These are phyloP conservation scores for Trichophyton mentagrophytes DNA, from an alignment of 2,329 filamentous ascomycete species.

Conservation along the genomic window DNA sequence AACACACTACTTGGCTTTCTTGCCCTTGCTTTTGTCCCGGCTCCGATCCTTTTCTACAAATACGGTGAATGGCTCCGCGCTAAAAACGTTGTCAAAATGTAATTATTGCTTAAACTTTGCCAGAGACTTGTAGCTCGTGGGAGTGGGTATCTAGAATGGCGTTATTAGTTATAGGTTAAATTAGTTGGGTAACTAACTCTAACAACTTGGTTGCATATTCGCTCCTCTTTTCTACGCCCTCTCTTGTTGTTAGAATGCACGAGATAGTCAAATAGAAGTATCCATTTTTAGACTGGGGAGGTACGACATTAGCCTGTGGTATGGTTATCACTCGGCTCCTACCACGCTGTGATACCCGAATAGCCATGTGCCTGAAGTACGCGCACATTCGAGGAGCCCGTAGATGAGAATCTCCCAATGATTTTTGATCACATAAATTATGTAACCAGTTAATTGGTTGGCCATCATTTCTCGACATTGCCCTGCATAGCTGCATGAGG, in stretches of 20 bases:
- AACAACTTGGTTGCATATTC: not conserved
- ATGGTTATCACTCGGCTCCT: not conserved
- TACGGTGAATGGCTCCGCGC: conserved; percentile 34
- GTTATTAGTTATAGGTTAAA: not conserved
- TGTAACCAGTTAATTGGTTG: not conserved
- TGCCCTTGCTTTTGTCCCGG: conserved; percentile 31
- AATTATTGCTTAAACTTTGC: not conserved
- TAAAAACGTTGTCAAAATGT: not conserved
- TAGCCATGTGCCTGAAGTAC: not conserved
- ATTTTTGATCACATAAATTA: not conserved
- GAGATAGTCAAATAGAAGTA: not conserved
- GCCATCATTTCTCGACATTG: not conserved
- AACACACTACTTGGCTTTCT: conserved; percentile 33
- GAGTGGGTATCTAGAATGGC: not conserved
- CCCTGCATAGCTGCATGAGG: not conserved
- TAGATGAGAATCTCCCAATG: not conserved
- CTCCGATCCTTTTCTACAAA: conserved; percentile 40
- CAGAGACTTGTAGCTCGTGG: not conserved
- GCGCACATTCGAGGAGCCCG: not conserved
- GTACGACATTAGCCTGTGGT: not conserved
- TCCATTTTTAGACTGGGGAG: not conserved
- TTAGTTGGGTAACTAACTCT: no score
- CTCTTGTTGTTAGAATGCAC: not conserved
- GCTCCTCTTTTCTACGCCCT: not conserved
- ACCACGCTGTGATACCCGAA: not conserved